phyloP scores from a whole-genome alignment of 148 eudicot genomes.

The Beta vulgaris region DNA sequence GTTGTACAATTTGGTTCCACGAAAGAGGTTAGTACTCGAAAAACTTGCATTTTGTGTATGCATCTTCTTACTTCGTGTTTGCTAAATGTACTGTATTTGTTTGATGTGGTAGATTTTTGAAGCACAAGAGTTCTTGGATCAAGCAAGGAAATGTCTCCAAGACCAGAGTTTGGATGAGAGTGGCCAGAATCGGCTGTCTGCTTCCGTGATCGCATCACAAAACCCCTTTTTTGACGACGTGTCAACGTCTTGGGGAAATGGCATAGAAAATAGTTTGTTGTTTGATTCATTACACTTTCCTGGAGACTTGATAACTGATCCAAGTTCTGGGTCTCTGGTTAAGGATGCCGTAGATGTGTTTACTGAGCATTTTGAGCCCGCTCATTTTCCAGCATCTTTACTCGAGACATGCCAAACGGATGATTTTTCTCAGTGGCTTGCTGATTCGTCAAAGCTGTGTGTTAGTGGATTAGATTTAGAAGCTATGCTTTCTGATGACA shows the following conservation, averaged over 20 bases:
- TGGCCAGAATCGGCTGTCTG: conserved; percentile 31
- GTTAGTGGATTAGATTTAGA: conserved; percentile 19
- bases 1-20: conserved; percentile 83
- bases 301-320: too few relatives aligned
- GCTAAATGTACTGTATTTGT: conserved; percentile 10
- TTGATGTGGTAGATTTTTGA: conserved; percentile 50
- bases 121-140: conserved; percentile 48
- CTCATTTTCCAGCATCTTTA: conserved; percentile 25
- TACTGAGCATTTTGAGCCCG: conserved; percentile 30
- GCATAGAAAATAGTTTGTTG: conserved; percentile 12
- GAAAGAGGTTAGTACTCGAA: conserved; percentile 51
- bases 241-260: conserved; percentile 25
- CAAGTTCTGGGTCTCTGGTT: too few relatives aligned
- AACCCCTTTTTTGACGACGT: conserved; percentile 15
- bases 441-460: conserved; percentile 33
- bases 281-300: conserved; percentile 25
- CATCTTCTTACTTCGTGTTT: not conserved
- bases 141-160: conserved; percentile 39
- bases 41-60: not conserved
- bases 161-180: conserved; percentile 25
- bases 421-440: conserved; percentile 37
- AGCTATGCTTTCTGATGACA: conserved; percentile 26
- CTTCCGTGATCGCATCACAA: conserved; percentile 36
- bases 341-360: too few relatives aligned
- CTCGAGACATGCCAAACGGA: conserved; percentile 25